phyloP scores from a whole-genome alignment of 2,329 filamentous ascomycete genomes.

The Amesomyces nigricolor region DNA sequence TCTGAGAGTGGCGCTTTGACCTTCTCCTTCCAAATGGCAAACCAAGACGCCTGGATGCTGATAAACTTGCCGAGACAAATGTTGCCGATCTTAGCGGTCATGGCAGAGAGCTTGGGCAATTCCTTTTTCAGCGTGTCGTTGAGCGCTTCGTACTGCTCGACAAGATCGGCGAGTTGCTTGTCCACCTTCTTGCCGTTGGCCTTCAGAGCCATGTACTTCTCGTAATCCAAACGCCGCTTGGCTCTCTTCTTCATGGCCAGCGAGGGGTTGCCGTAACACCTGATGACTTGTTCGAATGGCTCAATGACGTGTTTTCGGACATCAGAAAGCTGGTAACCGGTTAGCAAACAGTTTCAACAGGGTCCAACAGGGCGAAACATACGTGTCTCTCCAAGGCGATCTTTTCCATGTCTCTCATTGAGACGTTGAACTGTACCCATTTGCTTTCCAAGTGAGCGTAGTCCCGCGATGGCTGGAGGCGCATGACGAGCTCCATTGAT shows the following conservation, averaged over 20 bases:
- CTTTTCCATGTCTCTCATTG: conserved; percentile 78
- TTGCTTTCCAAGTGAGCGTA: conserved; percentile 80
- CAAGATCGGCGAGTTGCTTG: conserved; percentile 74
- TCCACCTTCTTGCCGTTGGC: conserved; percentile 81
- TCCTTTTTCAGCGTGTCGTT: conserved; percentile 93
- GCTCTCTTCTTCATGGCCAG: conserved; percentile 90
- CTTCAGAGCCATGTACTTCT: conserved; percentile 70
- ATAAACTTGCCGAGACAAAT: conserved; percentile 79
- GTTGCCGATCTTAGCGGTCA: conserved; percentile 80
- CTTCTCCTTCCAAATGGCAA: conserved; percentile 75
- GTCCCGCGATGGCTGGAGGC: conserved; percentile 62
- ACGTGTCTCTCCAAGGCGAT: conserved; percentile 81
- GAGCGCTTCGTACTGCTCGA: conserved; percentile 83
- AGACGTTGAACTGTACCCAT: conserved; percentile 86
- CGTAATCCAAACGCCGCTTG: conserved; percentile 86
- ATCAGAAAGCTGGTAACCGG: conserved; percentile 44
- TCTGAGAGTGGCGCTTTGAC: conserved; percentile 68
- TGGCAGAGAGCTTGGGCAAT: conserved; percentile 71
- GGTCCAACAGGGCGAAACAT: conserved; percentile 32
- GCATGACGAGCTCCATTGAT: conserved; percentile 78
- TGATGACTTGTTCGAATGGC: conserved; percentile 42
- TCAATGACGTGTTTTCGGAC: conserved; percentile 80
- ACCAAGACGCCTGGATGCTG: conserved; percentile 79
- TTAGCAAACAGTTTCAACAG: conserved; percentile 23
- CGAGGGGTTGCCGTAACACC: conserved; percentile 69